Base-by-base conservation (phyloP, 164 flowering plant species). In the Berberis vulgaris region DNA sequence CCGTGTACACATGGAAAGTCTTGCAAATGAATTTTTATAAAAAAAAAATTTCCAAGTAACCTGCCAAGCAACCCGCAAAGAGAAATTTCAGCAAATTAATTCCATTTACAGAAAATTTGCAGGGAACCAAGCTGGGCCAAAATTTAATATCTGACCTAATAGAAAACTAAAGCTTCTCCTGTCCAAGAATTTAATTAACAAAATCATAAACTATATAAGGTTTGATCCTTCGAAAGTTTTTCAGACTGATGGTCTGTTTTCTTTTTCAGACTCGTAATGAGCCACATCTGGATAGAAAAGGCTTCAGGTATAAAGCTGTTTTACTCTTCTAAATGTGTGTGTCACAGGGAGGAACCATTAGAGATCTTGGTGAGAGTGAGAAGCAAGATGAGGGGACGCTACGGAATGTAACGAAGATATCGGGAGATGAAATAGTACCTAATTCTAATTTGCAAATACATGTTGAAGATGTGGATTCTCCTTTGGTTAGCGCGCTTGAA, bases 401-500 rank as follows among this genome's bases (percentile, higher is more conserved):
- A 38, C 5, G 53, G 11, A 56, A 49, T 54, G 41, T n/a, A 7
- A 9, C 44, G 8, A 54, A 44, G 26, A 59, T 41, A 4, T n/a
- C 44, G 2, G 43, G 56, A 7, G 4, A 57, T 13, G 58, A 52
- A 8, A 41, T 5, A 43, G 26, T 26, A 26, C 45, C 50, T 7
- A 45, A 52, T 55, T 45, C 67, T 12, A 54, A 40, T 40, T 59
- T 49, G 6, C 53, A 2, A 41, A 9, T 42, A 38, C 40, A 60
- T 38, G 26, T 6, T 43, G 61, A 39, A 59, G 47, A 60, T 45
- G 45, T n/a, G 46, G 45, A 58, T 10, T 79, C 89, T 57, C 92
- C 92, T 42, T 69, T 89, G 56, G 85, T 87, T 61, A 65, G 69
- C 75, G 91, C 97, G 45, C 56, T 90, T 63, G 73, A 83, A 77